Evolutionary conservation across 108 stramenopile genomes (phyloP), one percentile per base, ranked within the genome.

Genomic region (Nitzschia sp.): DNA sequence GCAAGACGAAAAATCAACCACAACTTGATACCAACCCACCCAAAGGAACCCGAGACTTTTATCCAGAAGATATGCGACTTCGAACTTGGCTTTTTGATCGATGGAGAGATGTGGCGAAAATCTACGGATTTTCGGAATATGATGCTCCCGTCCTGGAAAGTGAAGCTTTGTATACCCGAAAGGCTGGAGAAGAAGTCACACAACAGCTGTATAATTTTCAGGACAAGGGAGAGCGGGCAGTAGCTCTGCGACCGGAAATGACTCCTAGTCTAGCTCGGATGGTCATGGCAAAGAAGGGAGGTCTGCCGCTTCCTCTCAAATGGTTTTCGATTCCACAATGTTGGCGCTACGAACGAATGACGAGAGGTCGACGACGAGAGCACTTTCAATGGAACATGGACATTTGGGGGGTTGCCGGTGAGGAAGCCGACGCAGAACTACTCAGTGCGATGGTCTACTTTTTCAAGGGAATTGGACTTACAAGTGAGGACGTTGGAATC

Each of bases 341-440:
- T 72, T 96, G 95, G 95, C 69, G 97, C 53, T 98, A 98, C 71
- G 98, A 98, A 68, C 88, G 98, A 15, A 98, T 95, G 95, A 98
- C 98, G 13, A 71, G 98, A n/a, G 98, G 98, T 19, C 85, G 98
- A 29, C 72, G 97, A 44, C 80, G 98, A 52, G 98, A 99, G 72
- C 98, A 99, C 71, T 99, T 94, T 77, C 98, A 99, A 81, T 99
- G 97, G 98, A 99, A 98, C 79, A 80, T 97, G 94, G 95, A 94
- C 76, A 80, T 94, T 53, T 94, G 88, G 90, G 93, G 95, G 2
- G 87, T 97, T 1, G 76, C 77, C 11, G 96, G 96, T 17, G 89
- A 91, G 45, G 90, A 92, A 65, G 97, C 95, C 1, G 98, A 99
- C 72, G 96, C 94, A 3, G 98, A 99, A 73, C 59, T 98, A 17